Conservation (phyloP, 2,329 filamentous ascomycete genomes). For the Nemania diffusa region DNA sequence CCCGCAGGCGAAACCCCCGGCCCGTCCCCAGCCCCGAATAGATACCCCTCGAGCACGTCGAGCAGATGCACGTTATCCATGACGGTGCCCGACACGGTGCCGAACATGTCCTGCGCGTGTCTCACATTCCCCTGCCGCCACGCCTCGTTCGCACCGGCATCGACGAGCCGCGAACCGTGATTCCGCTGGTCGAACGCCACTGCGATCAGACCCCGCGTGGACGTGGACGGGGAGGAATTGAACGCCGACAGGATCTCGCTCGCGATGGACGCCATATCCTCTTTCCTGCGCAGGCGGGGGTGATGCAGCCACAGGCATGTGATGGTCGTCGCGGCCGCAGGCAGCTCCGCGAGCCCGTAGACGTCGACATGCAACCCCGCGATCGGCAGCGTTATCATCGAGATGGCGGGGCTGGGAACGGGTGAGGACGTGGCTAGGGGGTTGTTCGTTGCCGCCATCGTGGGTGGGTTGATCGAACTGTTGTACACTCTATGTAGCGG, state of each 20-base stretch:
- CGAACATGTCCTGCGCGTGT: slow-evolving; percentile 94
- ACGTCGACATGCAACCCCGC: slow-evolving; percentile 82
- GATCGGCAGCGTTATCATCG: slow-evolving; percentile 74
- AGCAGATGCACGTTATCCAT: slow-evolving; percentile 80
- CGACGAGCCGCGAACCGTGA: slow-evolving; percentile 79
- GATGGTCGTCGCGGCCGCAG: slow-evolving; percentile 62
- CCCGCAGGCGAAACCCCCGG: slow-evolving; percentile 45
- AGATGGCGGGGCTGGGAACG: slow-evolving; percentile 56
- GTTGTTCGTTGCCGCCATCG: slow-evolving; percentile 36
- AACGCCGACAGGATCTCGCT: slow-evolving; percentile 74
- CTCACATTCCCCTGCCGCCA: slow-evolving; percentile 82
- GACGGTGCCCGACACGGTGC: slow-evolving; percentile 76
- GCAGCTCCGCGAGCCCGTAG: slow-evolving; percentile 82
- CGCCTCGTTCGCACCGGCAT: slow-evolving; percentile 74
- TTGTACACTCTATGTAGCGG: too few relatives aligned
- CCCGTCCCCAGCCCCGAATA: slow-evolving; percentile 62
- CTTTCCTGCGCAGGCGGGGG: slow-evolving; percentile 75
- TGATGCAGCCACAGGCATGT: slow-evolving; percentile 94
- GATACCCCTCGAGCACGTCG: slow-evolving; percentile 79
- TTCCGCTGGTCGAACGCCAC: slow-evolving; percentile 93
- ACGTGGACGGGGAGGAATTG: slow-evolving; percentile 57
- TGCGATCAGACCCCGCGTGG: slow-evolving; percentile 73
- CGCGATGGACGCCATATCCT: slow-evolving; percentile 80
- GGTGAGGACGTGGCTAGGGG: slow-evolving; percentile 14
- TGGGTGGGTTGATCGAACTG: too few relatives aligned